Base-by-base conservation (phyloP, 75 land plant genomes). In the Adiantum capillusveneris region DNA sequence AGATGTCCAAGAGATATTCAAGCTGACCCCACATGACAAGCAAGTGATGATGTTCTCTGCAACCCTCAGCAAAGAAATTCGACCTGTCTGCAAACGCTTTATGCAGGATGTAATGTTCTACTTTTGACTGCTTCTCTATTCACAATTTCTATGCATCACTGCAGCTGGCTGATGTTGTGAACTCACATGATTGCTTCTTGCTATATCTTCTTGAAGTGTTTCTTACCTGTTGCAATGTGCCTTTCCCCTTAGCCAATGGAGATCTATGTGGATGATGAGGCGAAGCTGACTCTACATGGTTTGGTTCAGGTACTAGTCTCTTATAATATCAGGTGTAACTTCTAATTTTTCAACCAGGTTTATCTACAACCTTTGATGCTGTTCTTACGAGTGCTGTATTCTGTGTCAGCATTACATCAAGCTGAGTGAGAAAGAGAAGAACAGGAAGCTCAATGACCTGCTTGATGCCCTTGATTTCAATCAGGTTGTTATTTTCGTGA, bases 81-180 rank as follows among this genome's bases (percentile, higher is more conserved):
- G 98, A 20, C 98, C 98, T 20, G 97, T 94, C 59, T 94, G 98
- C 96, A 94, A 94, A 72, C 76, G 80, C 63, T 94, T 94, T 58
- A 94, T 94, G 98, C 98, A 90, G 84, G 98, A 94, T 90, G 98
- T 94, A 94, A n/a, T n/a, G n/a, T n/a, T n/a, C n/a, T n/a, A n/a
- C n/a, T n/a, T n/a, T n/a, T n/a, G n/a, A n/a, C n/a, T n/a, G n/a
- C n/a, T n/a, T n/a, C n/a, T n/a, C n/a, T n/a, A n/a, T n/a, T n/a
- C n/a, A n/a, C n/a, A n/a, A n/a, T n/a, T n/a, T n/a, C n/a, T n/a
- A n/a, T n/a, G n/a, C n/a, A n/a, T n/a, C n/a, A n/a, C n/a, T n/a
- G 44, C 17, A 43, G 16, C 44, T 12, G 44, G 17, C 17, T 43
- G n/a, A n/a, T n/a, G n/a, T n/a, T n/a, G n/a, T n/a, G n/a, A n/a